Evolutionary conservation across 768 basidiomycete genomes (phyloP).

Genomic region (Filobasidium wieringae): DNA sequence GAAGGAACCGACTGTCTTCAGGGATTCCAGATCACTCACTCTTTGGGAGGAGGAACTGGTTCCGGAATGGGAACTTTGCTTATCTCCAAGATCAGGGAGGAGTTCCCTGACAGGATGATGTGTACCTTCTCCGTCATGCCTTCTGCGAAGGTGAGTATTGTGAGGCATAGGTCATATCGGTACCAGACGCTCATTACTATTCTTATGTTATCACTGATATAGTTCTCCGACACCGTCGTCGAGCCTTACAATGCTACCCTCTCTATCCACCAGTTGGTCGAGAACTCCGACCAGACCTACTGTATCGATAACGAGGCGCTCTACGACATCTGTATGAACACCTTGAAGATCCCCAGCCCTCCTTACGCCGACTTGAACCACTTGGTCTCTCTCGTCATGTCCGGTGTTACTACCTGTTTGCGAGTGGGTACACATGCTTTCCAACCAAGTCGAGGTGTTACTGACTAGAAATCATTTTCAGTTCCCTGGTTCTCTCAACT

Average conservation of each 20-base stretch:
- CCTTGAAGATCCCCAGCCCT: constrained; percentile 87
- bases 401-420: constrained; percentile 93
- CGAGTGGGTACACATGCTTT: constrained; percentile 50
- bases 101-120: constrained; percentile 99
- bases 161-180: neutral
- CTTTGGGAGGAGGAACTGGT: constrained; percentile 96
- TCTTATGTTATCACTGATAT: neutral
- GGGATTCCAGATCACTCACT: constrained; percentile 99
- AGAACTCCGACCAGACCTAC: constrained; percentile 99
- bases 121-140: constrained; percentile 98
- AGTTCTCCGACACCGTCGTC: constrained; percentile 91
- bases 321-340: constrained; percentile 98
- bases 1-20: constrained; percentile 95
- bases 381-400: constrained; percentile 96
- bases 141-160: constrained; percentile 58
- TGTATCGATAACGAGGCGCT: constrained; percentile 99
- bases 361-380: constrained; percentile 98
- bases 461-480: too few relatives aligned
- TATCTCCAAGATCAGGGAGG: constrained; percentile 97
- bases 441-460: neutral
- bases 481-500: constrained; percentile 99
- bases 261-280: constrained; percentile 95
- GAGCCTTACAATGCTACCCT: constrained; percentile 99
- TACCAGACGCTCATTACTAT: neutral
- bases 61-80: constrained; percentile 99